Evolutionary conservation across 805 yeast genomes (phyloP).

Genomic region (Yarrowia yakushimensis): DNA sequence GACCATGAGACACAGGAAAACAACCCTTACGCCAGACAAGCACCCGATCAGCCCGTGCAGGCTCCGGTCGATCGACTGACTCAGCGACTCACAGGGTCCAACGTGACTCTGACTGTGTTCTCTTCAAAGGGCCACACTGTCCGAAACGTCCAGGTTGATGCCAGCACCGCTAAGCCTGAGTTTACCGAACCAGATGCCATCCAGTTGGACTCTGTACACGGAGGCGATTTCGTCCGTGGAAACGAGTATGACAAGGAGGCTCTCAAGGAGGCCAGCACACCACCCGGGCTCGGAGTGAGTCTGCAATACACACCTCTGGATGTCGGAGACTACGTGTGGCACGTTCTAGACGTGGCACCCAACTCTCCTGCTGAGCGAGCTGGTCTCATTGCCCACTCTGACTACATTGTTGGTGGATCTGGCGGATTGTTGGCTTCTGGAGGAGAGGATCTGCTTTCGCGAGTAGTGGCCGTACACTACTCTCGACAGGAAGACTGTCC

Average conservation of each 20-base stretch:
- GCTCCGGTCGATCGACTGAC: slow-evolving; percentile 21
- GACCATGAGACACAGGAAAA: slow-evolving; percentile 15
- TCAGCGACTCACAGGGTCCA: background rate
- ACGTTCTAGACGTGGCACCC: slow-evolving; percentile 67
- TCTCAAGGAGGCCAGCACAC: slow-evolving; percentile 27
- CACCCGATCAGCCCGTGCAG: slow-evolving; percentile 2
- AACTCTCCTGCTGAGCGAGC: slow-evolving; percentile 80
- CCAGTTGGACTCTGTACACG: slow-evolving; percentile 41
- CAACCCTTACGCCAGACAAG: slow-evolving; percentile 17
- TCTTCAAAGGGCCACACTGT: slow-evolving; percentile 31
- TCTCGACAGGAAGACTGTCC: slow-evolving; percentile 28
- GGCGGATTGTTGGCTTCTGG: slow-evolving; percentile 84
- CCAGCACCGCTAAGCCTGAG: slow-evolving; percentile 13
- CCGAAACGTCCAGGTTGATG: slow-evolving; percentile 44
- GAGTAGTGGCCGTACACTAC: slow-evolving; percentile 48
- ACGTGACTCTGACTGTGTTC: slow-evolving; percentile 29
- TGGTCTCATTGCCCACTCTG: slow-evolving; percentile 79
- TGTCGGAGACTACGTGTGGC: slow-evolving; percentile 82
- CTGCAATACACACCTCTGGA: slow-evolving; percentile 74
- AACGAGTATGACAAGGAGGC: slow-evolving; percentile 18
- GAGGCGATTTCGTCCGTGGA: background rate
- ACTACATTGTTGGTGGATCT: slow-evolving; percentile 82
- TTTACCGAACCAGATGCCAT: slow-evolving; percentile 7
- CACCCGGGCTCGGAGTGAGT: slow-evolving; percentile 47
- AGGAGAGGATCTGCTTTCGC: slow-evolving; percentile 74